Percentiles rank a stretch among this genome's conserved stretches.
phyloP scores from a whole-genome alignment of 129 eudicot genomes.

The Ambrosia artemisiifolia region DNA sequence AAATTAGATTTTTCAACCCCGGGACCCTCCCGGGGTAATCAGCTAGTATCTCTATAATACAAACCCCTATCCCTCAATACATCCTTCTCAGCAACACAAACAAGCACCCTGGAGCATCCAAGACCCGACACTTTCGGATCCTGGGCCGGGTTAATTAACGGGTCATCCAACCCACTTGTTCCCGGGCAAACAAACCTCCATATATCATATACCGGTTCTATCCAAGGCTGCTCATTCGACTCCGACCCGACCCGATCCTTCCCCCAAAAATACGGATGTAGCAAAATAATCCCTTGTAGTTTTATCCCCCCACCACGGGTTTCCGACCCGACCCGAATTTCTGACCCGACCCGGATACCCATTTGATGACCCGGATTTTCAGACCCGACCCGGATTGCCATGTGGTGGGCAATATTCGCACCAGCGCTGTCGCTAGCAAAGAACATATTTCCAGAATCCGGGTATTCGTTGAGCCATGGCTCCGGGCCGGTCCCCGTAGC shows the following conservation, averaged over 20 bases:
- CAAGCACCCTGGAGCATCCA: slow-evolving; percentile 20
- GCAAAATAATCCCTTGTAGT: slow-evolving; percentile 30
- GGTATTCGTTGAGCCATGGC: slow-evolving; percentile 30
- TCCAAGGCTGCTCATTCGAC: background rate
- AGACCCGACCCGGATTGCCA: slow-evolving; percentile 32
- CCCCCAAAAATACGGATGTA: slow-evolving; percentile 62
- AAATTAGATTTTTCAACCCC: too few species aligned
- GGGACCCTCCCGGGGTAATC: too few species aligned
- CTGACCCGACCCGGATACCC: slow-evolving; percentile 11
- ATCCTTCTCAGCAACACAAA: slow-evolving; percentile 21
- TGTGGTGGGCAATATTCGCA: slow-evolving; percentile 44
- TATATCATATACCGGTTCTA: background rate
- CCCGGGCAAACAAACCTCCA: slow-evolving; percentile 18
- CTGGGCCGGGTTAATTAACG: slow-evolving; percentile 23
- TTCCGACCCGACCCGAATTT: slow-evolving; percentile 6
- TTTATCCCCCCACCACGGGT: background rate
- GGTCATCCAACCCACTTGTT: slow-evolving; percentile 33
- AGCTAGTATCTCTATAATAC: slow-evolving; percentile 11
- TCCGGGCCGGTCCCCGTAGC: slow-evolving; percentile 22
- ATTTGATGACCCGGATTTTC: slow-evolving; percentile 29
- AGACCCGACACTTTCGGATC: slow-evolving; percentile 25
- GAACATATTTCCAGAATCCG: slow-evolving; percentile 30
- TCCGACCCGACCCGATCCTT: slow-evolving; percentile 27
- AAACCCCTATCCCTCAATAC: slow-evolving; percentile 22
- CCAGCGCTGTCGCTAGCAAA: slow-evolving; percentile 47